Conservation (phyloP, 176 grass and related monocot genomes). For the Urochloa ruziziensis region DNA sequence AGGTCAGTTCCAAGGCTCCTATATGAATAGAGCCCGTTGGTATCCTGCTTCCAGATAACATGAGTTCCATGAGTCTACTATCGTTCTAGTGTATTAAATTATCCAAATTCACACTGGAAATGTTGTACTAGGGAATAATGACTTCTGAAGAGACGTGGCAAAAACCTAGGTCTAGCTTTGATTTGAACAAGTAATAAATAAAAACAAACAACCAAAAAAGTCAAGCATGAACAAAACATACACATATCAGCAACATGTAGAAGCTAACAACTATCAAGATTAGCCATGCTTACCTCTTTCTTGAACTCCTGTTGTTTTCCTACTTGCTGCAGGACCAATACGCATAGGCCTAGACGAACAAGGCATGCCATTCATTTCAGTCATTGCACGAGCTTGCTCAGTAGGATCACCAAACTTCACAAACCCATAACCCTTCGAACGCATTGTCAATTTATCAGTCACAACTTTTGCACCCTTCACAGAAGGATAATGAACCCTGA, state of each 20-base stretch:
- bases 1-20: constrained; percentile 68
- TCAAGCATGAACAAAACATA: constrained; percentile 9
- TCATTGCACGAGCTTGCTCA: constrained; percentile 92
- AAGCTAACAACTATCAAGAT: neutral
- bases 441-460: constrained; percentile 85
- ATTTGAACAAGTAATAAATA: constrained; percentile 30
- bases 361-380: constrained; percentile 97
- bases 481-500: constrained; percentile 76
- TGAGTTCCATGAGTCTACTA: constrained; percentile 83
- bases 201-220: constrained; percentile 19
- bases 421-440: constrained; percentile 97
- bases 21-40: constrained; percentile 71
- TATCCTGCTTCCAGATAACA: constrained; percentile 96
- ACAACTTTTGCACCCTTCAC: constrained; percentile 98
- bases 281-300: constrained; percentile 63
- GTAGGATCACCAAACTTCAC: constrained; percentile 82
- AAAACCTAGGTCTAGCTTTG: constrained; percentile 34
- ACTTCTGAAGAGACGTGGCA: constrained; percentile 36
- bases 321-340: constrained; percentile 84
- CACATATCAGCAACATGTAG: constrained; percentile 2
- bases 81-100: constrained; percentile 55
- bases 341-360: constrained; percentile 90
- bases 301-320: constrained; percentile 63
- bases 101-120: constrained; percentile 64
- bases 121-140: constrained; percentile 30